These are phyloP conservation scores for Ceriops decandra DNA, from an alignment of 345 rosid genomes.

Conservation along the genomic window DNA sequence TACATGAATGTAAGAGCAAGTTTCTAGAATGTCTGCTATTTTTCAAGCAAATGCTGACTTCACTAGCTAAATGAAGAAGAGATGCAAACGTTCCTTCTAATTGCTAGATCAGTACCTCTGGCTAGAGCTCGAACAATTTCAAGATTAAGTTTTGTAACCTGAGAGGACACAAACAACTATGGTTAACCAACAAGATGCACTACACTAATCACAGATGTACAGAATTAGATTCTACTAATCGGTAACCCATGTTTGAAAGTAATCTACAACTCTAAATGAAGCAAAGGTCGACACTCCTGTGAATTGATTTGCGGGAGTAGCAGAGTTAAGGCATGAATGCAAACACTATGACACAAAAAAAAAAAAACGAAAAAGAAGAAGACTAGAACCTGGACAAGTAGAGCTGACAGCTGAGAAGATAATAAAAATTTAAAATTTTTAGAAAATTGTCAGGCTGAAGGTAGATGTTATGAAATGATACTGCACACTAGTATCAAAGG, in stretches of 20 bases:
- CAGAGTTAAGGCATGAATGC: background rate
- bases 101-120: constrained; percentile 48
- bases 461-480: background rate
- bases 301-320: background rate
- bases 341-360: background rate
- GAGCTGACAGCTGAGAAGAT: background rate
- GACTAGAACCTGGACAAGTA: background rate
- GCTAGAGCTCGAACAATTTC: constrained; percentile 91
- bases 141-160: constrained; percentile 86
- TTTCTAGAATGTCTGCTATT: background rate
- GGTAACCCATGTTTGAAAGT: too few species aligned
- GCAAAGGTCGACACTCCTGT: too few species aligned
- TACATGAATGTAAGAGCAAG: background rate
- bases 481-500: background rate
- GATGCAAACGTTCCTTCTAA: background rate
- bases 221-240: too few species aligned
- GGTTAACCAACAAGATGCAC: too few species aligned
- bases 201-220: too few species aligned
- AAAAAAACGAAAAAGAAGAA: too few species aligned
- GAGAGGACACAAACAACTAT: constrained; percentile 3
- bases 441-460: background rate
- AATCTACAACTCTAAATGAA: too few species aligned
- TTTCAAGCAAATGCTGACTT: background rate
- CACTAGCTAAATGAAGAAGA: background rate
- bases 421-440: background rate